Evolutionary conservation across 495 filamentous ascomycete genomes (phyloP).

Genomic region (Penicillium arizonense): DNA sequence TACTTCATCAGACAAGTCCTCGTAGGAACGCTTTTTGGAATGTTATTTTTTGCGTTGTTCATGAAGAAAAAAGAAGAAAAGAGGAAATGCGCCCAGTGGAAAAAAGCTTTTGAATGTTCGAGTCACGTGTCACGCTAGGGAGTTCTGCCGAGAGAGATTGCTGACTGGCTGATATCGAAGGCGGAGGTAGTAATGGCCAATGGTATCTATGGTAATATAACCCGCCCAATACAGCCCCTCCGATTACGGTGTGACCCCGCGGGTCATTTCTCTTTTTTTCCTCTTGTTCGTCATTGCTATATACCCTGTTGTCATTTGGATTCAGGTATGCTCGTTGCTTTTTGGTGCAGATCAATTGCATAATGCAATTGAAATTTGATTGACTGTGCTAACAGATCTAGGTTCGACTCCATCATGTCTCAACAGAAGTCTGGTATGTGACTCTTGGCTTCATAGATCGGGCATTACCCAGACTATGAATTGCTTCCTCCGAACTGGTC

Average conservation of each 20-base stretch:
- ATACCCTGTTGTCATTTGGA: constrained; percentile 16
- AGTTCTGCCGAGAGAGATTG: background rate
- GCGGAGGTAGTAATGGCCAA: background rate
- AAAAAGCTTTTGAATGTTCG: constrained; percentile 14
- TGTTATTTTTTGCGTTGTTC: constrained; percentile 68
- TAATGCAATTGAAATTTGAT: constrained; percentile 2
- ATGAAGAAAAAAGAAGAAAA: constrained; percentile 50
- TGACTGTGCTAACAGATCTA: constrained; percentile 10
- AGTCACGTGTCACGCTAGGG: constrained; percentile 18
- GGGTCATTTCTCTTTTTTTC: constrained; percentile 20
- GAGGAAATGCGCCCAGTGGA: constrained; percentile 14
- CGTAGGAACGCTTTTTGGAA: constrained; percentile 64
- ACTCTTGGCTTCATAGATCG: constrained; percentile 16
- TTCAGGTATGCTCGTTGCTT: constrained; percentile 15
- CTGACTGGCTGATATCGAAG: background rate
- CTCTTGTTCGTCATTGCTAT: constrained; percentile 13
- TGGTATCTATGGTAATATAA: constrained; percentile 8
- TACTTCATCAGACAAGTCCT: constrained; percentile 58
- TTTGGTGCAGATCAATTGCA: constrained; percentile 2
- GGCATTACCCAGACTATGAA: constrained; percentile 23
- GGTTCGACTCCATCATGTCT: constrained; percentile 38
- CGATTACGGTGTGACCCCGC: constrained; percentile 29
- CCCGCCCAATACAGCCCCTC: background rate
- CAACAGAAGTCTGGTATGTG: constrained; percentile 42
- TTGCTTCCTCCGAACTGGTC: constrained; percentile 13